Evolutionary conservation across 352 stramenopile genomes (phyloP).

Genomic region (Pythium diclinum): DNA sequence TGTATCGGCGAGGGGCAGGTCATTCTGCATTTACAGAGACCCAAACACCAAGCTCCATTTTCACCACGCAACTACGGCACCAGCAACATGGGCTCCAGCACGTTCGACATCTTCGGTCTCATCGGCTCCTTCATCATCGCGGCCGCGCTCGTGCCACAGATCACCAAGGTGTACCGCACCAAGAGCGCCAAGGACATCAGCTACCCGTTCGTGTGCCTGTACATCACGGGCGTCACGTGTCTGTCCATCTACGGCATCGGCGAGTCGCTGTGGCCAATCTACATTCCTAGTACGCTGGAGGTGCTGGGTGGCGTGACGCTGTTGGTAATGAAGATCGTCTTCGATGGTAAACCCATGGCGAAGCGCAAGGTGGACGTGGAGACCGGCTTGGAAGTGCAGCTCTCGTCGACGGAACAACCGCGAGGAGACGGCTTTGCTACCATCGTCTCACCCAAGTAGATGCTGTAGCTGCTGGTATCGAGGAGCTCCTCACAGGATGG

Average conservation of each 20-base stretch:
- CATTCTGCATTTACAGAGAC: neutral
- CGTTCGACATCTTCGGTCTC: constrained; percentile 48
- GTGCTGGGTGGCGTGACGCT: constrained; percentile 34
- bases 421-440: neutral
- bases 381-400: neutral
- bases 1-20: neutral
- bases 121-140: constrained; percentile 58
- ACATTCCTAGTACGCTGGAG: constrained; percentile 44
- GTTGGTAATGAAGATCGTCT: constrained; percentile 42
- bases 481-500: too few species aligned
- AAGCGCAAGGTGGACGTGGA: neutral
- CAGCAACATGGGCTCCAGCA: neutral
- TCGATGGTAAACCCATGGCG: constrained; percentile 15
- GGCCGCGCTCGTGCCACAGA: constrained; percentile 46
- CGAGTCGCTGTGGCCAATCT: constrained; percentile 51
- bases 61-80: neutral
- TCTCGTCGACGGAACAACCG: neutral
- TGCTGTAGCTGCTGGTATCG: too few species aligned
- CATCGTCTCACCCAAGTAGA: neutral
- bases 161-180: constrained; percentile 52
- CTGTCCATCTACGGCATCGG: constrained; percentile 45
- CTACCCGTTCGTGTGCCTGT: constrained; percentile 40
- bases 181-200: constrained; percentile 51
- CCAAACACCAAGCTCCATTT: neutral
- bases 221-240: constrained; percentile 36